These are phyloP conservation scores for Neurospora sp. DNA, from an alignment of 2,329 filamentous ascomycete genomes.

Conservation along the genomic window DNA sequence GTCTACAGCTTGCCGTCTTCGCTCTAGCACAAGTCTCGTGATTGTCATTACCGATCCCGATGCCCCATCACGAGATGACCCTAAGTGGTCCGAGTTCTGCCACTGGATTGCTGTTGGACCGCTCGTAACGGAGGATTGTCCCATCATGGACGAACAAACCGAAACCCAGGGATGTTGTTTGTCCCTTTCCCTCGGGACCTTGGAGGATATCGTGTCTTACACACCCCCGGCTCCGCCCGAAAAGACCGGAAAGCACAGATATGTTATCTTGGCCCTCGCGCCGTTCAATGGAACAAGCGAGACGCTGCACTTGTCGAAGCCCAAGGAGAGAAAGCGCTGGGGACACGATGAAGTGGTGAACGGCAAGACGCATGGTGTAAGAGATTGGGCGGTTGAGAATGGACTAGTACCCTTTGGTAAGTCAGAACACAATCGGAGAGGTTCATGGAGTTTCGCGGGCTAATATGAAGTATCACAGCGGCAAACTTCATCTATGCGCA, in stretches of 20 bases:
- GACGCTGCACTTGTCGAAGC: constrained; percentile 24
- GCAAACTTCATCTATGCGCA: constrained; percentile 33
- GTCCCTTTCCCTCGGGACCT: constrained; percentile 13
- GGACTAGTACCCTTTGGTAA: constrained; percentile 31
- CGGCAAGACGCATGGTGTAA: constrained; percentile 22
- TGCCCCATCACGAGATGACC: constrained; percentile 30
- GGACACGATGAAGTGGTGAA: constrained; percentile 22
- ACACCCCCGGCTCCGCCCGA: constrained; percentile 31
- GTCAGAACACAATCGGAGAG: constrained; percentile 10
- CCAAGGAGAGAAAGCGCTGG: constrained; percentile 29
- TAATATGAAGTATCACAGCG: constrained; percentile 15
- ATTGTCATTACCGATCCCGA: constrained; percentile 33
- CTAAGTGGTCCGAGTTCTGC: constrained; percentile 35
- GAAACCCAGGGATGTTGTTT: constrained; percentile 2
- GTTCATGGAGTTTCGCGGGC: background rate
- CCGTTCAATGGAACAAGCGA: constrained; percentile 29
- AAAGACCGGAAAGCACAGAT: constrained; percentile 33
- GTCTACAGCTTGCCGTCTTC: constrained; percentile 1
- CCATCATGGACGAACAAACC: background rate
- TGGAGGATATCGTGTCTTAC: constrained; percentile 30
- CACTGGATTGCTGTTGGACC: constrained; percentile 32
- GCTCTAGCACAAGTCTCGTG: constrained; percentile 16
- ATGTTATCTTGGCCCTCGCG: constrained; percentile 31
- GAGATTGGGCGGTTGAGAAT: constrained; percentile 30
- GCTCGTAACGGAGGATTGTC: background rate